Conservation (phyloP, 2,329 filamentous ascomycete species). For the Pseudogymnoascus sp. region DNA sequence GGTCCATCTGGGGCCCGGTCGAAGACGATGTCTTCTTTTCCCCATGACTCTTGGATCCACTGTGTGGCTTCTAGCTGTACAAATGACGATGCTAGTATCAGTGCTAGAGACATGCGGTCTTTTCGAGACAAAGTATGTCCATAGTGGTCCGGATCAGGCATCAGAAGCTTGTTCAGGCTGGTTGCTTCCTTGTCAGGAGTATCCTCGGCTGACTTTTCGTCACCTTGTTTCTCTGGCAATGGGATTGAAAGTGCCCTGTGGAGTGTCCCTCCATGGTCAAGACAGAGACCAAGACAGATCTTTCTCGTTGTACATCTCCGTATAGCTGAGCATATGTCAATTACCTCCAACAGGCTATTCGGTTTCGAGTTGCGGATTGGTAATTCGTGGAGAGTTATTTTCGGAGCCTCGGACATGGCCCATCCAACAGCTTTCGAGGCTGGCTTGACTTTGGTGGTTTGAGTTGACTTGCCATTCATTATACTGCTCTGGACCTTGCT, state of each 20-base stretch:
- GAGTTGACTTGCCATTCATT: neutral
- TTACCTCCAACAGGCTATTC: neutral
- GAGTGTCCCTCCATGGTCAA: neutral
- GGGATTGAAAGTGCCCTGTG: neutral
- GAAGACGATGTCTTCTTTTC: conserved; percentile 1
- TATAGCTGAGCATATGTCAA: neutral
- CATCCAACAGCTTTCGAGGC: neutral
- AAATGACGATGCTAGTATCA: neutral
- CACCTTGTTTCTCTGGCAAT: neutral
- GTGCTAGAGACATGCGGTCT: neutral
- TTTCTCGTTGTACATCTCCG: conserved; percentile 1
- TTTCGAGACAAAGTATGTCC: neutral
- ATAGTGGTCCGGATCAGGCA: neutral
- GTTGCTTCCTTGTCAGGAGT: neutral
- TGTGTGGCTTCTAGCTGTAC: conserved; percentile 1
- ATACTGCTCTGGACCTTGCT: neutral
- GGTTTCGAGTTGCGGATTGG: neutral
- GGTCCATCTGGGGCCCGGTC: neutral
- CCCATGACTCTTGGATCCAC: conserved; percentile 4
- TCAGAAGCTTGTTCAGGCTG: neutral
- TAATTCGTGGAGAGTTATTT: neutral
- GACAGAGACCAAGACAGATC: neutral
- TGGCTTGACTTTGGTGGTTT: too few species aligned
- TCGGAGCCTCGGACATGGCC: neutral
- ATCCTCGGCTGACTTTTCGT: neutral